A percentile compares a stretch with the other conserved stretches of the same genome.
Conservation (phyloP, 371 early-diverging fungal genomes). For the Umbelopsis sp. region DNA sequence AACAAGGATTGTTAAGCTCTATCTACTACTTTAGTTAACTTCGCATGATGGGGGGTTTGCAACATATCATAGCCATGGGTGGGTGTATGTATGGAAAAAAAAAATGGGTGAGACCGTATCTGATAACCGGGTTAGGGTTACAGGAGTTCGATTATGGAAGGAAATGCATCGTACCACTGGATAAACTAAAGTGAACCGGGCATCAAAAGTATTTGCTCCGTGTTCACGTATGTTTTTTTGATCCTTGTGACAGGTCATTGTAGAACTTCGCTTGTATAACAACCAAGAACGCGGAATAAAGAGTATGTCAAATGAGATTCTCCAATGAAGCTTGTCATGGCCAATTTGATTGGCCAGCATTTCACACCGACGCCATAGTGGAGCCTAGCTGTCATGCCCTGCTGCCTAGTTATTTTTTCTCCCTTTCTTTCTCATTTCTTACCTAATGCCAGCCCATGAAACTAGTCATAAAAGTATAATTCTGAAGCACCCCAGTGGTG, state of each 20-base stretch:
- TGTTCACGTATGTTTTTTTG: too few species aligned
- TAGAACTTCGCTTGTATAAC: too few species aligned
- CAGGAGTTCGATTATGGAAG: background rate
- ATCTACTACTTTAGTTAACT: too few species aligned
- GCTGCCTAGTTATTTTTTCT: conserved; percentile 12
- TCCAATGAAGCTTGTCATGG: background rate
- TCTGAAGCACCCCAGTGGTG: conserved; percentile 53
- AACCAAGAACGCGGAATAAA: too few species aligned
- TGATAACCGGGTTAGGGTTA: conserved; percentile 4
- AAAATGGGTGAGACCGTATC: background rate
- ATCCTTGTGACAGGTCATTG: too few species aligned
- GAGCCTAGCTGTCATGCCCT: background rate
- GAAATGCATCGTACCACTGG: too few species aligned
- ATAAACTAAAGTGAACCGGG: too few species aligned
- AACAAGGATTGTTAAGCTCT: too few species aligned
- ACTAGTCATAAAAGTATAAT: conserved; percentile 32
- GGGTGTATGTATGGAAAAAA: background rate
- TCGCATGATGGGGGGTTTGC: too few species aligned
- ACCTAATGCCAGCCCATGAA: conserved; percentile 48
- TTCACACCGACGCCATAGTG: background rate
- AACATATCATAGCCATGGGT: too few species aligned
- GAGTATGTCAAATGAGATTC: background rate
- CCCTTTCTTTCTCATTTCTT: conserved; percentile 20
- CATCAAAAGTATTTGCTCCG: too few species aligned
- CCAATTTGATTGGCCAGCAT: conserved; percentile 1